phyloP scores from a whole-genome alignment of 2,329 filamentous ascomycete species.

The Trichoderma koningii region DNA sequence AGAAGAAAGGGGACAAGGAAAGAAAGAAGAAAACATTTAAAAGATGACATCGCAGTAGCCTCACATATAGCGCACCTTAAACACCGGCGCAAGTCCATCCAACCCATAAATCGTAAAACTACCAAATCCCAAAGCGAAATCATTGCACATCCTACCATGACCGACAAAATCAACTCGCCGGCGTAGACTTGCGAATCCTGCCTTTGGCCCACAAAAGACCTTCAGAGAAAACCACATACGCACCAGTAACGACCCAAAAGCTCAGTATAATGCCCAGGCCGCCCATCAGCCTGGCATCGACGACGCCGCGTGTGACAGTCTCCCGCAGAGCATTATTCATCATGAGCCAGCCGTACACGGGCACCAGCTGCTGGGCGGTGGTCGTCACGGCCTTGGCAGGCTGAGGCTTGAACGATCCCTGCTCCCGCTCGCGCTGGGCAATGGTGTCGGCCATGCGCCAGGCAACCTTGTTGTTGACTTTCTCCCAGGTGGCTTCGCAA shows the following conservation, averaged over 20 bases:
- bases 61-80: neutral
- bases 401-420: conserved; percentile 24
- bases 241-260: conserved; percentile 52
- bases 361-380: conserved; percentile 39
- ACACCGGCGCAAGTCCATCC: neutral
- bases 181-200: conserved; percentile 32
- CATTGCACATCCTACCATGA: neutral
- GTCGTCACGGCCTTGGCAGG: conserved; percentile 29
- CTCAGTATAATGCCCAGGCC: conserved; percentile 50
- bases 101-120: neutral
- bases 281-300: conserved; percentile 48
- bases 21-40: neutral
- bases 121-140: neutral
- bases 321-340: conserved; percentile 46
- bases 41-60: neutral
- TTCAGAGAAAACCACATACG: conserved; percentile 54
- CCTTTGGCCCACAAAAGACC: conserved; percentile 45
- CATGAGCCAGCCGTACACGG: conserved; percentile 49
- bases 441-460: conserved; percentile 62
- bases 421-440: conserved; percentile 46
- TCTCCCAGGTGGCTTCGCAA: conserved; percentile 68
- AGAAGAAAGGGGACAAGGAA: neutral
- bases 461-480: conserved; percentile 69
- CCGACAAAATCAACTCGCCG: neutral
- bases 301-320: conserved; percentile 41